Base-by-base conservation (phyloP, 2,329 filamentous ascomycete species). In the Ophiocordyceps camponoti-leonardi region DNA sequence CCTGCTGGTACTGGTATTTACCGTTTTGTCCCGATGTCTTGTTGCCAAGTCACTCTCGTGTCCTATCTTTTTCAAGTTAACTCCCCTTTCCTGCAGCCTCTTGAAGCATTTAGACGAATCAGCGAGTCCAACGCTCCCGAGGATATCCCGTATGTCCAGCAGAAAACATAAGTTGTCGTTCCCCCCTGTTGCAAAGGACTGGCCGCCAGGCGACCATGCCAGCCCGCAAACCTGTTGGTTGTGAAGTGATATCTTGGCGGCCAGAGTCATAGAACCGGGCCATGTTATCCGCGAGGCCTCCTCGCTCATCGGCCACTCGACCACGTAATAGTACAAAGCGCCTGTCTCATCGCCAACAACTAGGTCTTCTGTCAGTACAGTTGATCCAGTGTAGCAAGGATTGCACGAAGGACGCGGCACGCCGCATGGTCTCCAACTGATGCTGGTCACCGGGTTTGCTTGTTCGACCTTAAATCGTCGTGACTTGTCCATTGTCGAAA, bases 151-250 rank as follows among this genome's bases (percentile, higher is more conserved):
- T 3, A 75, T 73, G 45, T 88, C 77, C 59, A 93, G 94, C 2
- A 96, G 69, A 53, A 80, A 83, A 56, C 90, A 93, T 3, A 79
- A 63, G 56, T 96, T 95, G 66, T 98, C 92, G 57, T 98, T 96
- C 22, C 85, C 86, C 7, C 92, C 88, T 5, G 85, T 87, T 14
- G 86, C 86, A 58, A 98, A 88, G 33, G 79, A 71, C 3, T 71
- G 70, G 4, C 86, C 86, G 54, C 85, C 77, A 3, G 69, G 67
- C 4, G 86, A 88, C 86, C 88, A 96, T 3, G 84, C 75, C n/a
- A 98, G 68, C 1, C 90, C 90, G 56, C 92, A 98, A 46, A 98
- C 81, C 57, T 96, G 88, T 61, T 95, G 87, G 1, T 72, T 77
- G 58, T 96, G 90, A 8, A 86, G 77, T 30, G 72, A 72, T 53